Percentiles rank a stretch among this genome's conserved stretches.
These are phyloP conservation scores for Phytophthora melonis DNA, from an alignment of 352 stramenopile genomes.

Conservation along the genomic window DNA sequence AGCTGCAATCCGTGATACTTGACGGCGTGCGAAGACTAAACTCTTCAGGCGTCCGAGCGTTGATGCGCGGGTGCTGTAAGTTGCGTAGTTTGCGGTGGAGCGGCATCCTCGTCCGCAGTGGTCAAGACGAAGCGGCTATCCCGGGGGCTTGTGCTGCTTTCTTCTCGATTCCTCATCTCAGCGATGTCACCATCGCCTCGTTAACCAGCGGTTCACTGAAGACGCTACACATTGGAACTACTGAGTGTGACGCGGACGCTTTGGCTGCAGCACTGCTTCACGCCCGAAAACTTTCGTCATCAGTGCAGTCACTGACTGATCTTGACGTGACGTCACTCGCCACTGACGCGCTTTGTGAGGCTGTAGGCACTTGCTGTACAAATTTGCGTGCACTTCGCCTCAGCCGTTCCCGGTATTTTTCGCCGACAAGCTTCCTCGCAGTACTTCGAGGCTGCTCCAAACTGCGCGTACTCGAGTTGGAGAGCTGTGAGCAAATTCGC, in stretches of 20 bases:
- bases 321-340: constrained; percentile 70
- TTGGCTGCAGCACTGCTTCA: constrained; percentile 39
- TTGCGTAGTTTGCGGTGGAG: constrained; percentile 58
- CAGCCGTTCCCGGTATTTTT: constrained; percentile 82
- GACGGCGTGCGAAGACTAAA: constrained; percentile 69
- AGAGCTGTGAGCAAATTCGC: constrained; percentile 79
- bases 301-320: constrained; percentile 42
- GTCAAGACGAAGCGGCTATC: constrained; percentile 20
- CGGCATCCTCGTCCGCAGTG: constrained; percentile 67
- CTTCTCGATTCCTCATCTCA: constrained; percentile 72
- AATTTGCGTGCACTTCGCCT: constrained; percentile 61
- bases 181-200: constrained; percentile 35
- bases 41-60: constrained; percentile 28
- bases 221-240: constrained; percentile 64
- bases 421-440: constrained; percentile 55
- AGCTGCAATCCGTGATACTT: constrained; percentile 57
- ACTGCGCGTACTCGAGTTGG: constrained; percentile 64
- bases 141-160: constrained; percentile 48
- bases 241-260: constrained; percentile 60
- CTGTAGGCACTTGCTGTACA: constrained; percentile 44
- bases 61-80: constrained; percentile 48
- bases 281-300: constrained; percentile 20
- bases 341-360: constrained; percentile 66
- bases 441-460: constrained; percentile 45
- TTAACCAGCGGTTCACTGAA: constrained; percentile 40